phyloP scores from a whole-genome alignment of 2,329 filamentous ascomycete genomes.

The Corinectria fuckeliana region DNA sequence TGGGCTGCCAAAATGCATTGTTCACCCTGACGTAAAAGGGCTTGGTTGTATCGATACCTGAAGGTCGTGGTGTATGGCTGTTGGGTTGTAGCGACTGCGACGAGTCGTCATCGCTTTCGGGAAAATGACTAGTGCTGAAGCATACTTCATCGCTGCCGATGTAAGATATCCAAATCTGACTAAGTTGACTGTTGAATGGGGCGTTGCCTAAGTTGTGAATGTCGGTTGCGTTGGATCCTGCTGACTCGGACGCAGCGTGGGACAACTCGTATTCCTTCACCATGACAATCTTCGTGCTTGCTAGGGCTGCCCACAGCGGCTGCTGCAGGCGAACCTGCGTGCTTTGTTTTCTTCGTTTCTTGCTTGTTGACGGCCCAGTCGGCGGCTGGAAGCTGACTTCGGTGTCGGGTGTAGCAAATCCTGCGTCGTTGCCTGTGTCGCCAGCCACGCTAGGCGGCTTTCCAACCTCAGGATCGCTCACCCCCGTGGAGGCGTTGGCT shows the following conservation, averaged over 20 bases:
- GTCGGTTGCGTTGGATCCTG: constrained; percentile 76
- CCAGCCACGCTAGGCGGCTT: constrained; percentile 51
- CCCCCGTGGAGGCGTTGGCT: constrained; percentile 55
- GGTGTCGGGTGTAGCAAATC: constrained; percentile 60
- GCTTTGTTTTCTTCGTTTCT: constrained; percentile 89
- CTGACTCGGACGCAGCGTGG: constrained; percentile 74
- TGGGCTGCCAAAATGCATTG: constrained; percentile 80
- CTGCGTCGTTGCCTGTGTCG: constrained; percentile 41
- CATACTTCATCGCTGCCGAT: constrained; percentile 79
- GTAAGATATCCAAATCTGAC: constrained; percentile 82
- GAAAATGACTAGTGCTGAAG: constrained; percentile 75
- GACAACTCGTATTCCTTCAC: constrained; percentile 90
- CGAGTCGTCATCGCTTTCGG: constrained; percentile 49
- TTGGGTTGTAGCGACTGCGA: constrained; percentile 34
- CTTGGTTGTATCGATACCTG: constrained; percentile 70
- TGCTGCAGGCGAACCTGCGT: constrained; percentile 89
- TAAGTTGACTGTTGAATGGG: constrained; percentile 72
- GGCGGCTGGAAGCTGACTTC: constrained; percentile 48
- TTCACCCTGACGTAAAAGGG: constrained; percentile 83
- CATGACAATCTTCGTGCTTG: constrained; percentile 95
- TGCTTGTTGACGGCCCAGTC: constrained; percentile 64
- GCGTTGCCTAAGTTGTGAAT: constrained; percentile 79
- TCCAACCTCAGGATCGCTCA: constrained; percentile 68
- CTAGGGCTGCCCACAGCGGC: constrained; percentile 91
- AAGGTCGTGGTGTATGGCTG: constrained; percentile 44